phyloP scores from a whole-genome alignment of 2,329 filamentous ascomycete genomes.

The Peltaster fructicola region DNA sequence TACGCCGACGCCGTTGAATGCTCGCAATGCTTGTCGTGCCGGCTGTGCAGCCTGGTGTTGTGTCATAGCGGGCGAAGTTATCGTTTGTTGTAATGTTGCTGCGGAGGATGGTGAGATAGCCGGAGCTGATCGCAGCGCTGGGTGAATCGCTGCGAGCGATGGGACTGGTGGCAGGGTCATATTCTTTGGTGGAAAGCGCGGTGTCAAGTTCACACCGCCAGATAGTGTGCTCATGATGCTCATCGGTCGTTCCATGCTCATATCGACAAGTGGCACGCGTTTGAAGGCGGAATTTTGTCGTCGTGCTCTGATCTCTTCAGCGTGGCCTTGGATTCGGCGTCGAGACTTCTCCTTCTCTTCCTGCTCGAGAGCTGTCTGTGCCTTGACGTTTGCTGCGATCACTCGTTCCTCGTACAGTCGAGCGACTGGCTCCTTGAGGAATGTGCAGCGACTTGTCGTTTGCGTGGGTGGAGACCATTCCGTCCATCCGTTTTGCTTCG shows the following conservation, averaged over 20 bases:
- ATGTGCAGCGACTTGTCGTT: slow-evolving; percentile 33
- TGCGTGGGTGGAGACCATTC: slow-evolving; percentile 34
- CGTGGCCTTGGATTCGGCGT: slow-evolving; percentile 25
- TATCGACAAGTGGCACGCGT: slow-evolving; percentile 21
- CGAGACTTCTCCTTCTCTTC: slow-evolving; percentile 23
- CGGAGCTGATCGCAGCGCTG: no score
- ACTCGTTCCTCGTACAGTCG: slow-evolving; percentile 40
- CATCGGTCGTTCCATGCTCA: slow-evolving; percentile 20
- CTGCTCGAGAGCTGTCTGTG: slow-evolving; percentile 19
- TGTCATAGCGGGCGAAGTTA: slow-evolving; percentile 1
- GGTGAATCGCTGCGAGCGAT: slow-evolving; percentile 2
- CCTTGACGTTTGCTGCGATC: slow-evolving; percentile 12
- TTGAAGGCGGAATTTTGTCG: slow-evolving; percentile 19
- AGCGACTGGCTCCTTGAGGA: slow-evolving; percentile 43
- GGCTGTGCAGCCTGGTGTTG: slow-evolving; percentile 9
- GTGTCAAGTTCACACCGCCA: slow-evolving; percentile 4
- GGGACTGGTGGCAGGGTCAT: slow-evolving; percentile 1
- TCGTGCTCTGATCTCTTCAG: slow-evolving; percentile 24
- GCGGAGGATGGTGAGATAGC: slow-evolving; percentile 9
- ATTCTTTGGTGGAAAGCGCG: not conserved
- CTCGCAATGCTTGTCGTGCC: slow-evolving; percentile 9
- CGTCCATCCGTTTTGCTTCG: slow-evolving; percentile 36
- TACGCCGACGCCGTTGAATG: slow-evolving; percentile 18
- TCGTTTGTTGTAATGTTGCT: slow-evolving; percentile 6
- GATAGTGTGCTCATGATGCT: slow-evolving; percentile 12